Conservation (phyloP, 495 filamentous ascomycete species). For the Podospora fimiseda region DNA sequence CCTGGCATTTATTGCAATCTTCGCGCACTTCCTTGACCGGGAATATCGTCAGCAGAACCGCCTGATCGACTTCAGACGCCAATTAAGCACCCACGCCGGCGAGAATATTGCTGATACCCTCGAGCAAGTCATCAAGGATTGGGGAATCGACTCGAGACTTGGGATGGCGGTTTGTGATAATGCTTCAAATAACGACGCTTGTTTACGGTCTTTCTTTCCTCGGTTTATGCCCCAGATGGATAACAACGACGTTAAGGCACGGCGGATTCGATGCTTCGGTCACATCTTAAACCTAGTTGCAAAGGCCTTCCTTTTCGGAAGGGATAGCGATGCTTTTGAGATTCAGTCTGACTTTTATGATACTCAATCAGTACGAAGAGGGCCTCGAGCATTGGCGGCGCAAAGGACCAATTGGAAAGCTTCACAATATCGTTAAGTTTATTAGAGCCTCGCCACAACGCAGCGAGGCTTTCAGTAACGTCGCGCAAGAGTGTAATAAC, state of each 20-base stretch:
- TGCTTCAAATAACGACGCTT: background rate
- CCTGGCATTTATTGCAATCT: background rate
- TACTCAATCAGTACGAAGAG: background rate
- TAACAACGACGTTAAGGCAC: background rate
- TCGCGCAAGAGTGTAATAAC: background rate
- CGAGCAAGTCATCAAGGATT: background rate
- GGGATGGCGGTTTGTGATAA: background rate
- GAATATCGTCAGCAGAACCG: background rate
- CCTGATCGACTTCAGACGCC: background rate
- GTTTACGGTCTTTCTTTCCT: background rate
- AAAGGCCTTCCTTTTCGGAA: background rate
- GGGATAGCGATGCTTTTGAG: background rate
- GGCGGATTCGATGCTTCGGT: background rate
- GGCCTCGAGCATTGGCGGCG: background rate
- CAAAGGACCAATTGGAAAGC: background rate
- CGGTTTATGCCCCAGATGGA: background rate
- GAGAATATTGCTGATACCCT: background rate
- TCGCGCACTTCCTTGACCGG: background rate
- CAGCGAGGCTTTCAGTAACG: background rate
- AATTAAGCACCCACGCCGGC: background rate
- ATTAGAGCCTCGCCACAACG: background rate
- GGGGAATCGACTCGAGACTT: background rate
- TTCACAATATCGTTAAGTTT: background rate
- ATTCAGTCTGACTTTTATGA: background rate
- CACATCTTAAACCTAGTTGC: background rate